Evolutionary conservation across 1,284 basidiomycete genomes (phyloP).

Genomic region (Ganoderma leucocontextum): DNA sequence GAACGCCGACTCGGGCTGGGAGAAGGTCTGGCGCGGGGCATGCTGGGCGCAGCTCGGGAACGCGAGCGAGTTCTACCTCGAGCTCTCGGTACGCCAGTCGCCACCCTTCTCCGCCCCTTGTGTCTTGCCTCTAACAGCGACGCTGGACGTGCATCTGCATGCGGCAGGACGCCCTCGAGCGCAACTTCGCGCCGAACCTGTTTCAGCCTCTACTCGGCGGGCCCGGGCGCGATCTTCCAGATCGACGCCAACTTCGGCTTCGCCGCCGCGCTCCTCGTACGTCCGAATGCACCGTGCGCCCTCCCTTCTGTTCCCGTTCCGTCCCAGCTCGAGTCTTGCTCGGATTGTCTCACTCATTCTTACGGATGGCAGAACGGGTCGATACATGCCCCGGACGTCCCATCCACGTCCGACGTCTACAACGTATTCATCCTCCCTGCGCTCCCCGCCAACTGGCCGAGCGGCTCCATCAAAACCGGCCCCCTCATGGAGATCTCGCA

Average conservation of each 20-base stretch:
- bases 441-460: slow-evolving; percentile 66
- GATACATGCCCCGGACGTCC: slow-evolving; percentile 72
- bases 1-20: slow-evolving; percentile 79
- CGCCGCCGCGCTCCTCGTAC: slow-evolving; percentile 70
- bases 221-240: slow-evolving; percentile 66
- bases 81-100: slow-evolving; percentile 65
- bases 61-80: slow-evolving; percentile 66
- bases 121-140: too few relatives aligned
- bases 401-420: slow-evolving; percentile 56
- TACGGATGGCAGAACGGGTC: slow-evolving; percentile 63
- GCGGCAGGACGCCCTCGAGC: too few relatives aligned
- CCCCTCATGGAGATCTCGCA: too few relatives aligned
- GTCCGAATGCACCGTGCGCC: slow-evolving; percentile 31
- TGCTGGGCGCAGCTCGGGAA: slow-evolving; percentile 76
- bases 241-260: slow-evolving; percentile 81
- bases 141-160: too few relatives aligned
- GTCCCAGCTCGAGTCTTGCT: background rate
- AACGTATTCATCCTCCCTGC: slow-evolving; percentile 69
- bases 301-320: background rate
- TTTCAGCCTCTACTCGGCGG: slow-evolving; percentile 69
- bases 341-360: too few relatives aligned
- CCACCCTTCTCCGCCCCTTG: too few relatives aligned
- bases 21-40: slow-evolving; percentile 80
- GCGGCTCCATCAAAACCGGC: slow-evolving; percentile 69
- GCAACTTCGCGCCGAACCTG: slow-evolving; percentile 70